Evolutionary conservation across 2,329 filamentous ascomycete species (phyloP).

Genomic region (Botrytis galanthina): DNA sequence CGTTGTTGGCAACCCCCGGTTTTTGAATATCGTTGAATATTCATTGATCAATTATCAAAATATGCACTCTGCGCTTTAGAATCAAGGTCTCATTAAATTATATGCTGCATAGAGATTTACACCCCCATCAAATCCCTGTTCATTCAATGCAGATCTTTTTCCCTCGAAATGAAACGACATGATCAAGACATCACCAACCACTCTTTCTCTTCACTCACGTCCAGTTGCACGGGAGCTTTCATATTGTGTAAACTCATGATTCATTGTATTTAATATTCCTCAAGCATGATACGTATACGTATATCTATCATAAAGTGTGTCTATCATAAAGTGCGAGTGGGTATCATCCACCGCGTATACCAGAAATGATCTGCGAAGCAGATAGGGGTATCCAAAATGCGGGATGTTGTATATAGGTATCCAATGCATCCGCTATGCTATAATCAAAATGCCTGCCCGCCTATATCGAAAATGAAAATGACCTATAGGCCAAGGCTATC

Average conservation of each 20-base stretch:
- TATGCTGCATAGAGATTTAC: background rate
- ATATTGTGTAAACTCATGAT: background rate
- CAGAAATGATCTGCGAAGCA: background rate
- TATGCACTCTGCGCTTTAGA: background rate
- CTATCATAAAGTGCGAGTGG: background rate
- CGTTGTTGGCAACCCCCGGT: background rate
- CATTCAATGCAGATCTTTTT: background rate
- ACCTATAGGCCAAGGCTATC: background rate
- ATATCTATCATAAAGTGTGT: background rate
- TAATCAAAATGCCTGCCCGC: background rate
- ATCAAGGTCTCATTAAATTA: background rate
- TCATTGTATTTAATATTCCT: background rate
- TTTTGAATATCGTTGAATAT: background rate
- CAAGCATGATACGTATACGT: background rate
- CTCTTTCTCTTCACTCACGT: background rate
- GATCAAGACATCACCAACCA: background rate
- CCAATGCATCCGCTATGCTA: background rate
- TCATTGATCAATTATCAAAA: background rate
- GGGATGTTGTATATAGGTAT: background rate
- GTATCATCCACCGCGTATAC: background rate
- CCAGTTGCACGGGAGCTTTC: background rate
- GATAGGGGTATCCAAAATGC: background rate
- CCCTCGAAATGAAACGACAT: accelerated
- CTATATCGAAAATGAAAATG: background rate
- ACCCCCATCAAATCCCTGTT: background rate